phyloP scores from a whole-genome alignment of 306 rosid genomes.

The Cucurbita argyrosperma region DNA sequence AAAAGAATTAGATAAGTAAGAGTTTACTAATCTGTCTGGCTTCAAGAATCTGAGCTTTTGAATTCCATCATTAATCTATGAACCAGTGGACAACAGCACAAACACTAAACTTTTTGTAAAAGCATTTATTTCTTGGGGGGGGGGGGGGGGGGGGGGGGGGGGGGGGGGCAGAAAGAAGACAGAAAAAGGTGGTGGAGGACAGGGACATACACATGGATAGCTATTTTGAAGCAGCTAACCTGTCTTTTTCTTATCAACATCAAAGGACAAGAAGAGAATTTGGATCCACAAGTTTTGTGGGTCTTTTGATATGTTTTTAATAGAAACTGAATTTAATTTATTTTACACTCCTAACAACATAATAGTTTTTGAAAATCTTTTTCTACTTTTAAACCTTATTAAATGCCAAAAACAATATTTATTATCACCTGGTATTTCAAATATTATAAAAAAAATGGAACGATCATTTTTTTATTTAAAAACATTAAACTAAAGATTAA shows the following conservation, averaged over 20 bases:
- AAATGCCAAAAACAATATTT: too few species aligned
- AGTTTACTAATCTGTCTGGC: too few species aligned
- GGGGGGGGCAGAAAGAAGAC: not conserved
- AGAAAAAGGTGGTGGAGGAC: not conserved
- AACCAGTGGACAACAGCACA: not conserved
- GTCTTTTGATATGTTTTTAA: not conserved
- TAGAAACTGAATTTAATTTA: not conserved
- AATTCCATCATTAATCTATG: not conserved
- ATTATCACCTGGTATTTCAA: too few species aligned
- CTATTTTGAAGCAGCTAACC: not conserved
- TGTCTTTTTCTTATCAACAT: not conserved
- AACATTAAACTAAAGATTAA: not conserved
- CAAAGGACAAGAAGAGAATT: not conserved
- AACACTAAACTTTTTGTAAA: not conserved
- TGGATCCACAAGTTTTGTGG: not conserved
- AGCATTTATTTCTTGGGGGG: too few species aligned
- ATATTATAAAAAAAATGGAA: too few species aligned
- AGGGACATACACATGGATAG: not conserved
- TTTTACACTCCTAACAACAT: not conserved
- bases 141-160: not conserved
- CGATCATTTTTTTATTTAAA: not conserved
- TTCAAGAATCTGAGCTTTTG: not conserved
- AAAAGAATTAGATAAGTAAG: too few species aligned
- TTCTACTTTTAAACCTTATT: not conserved
- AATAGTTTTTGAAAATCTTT: not conserved